Percentiles rank a stretch among this genome's conserved stretches.
These are phyloP conservation scores for Lycium ferocissimum DNA, from an alignment of 257 asterid genomes.

Conservation along the genomic window DNA sequence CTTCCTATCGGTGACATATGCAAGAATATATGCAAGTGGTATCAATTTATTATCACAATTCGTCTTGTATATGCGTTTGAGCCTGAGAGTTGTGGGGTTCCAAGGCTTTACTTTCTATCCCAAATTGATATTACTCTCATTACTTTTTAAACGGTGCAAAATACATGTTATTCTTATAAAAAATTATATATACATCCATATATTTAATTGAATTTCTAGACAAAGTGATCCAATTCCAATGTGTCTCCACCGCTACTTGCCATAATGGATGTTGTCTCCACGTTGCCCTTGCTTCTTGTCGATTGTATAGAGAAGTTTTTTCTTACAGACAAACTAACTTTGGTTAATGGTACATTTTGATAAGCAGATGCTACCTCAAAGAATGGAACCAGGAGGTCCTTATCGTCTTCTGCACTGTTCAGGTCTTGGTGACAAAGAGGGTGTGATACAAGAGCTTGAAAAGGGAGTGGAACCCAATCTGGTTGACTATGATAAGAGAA, in stretches of 20 bases:
- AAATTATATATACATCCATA: neutral
- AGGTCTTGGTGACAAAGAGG: conserved; percentile 63
- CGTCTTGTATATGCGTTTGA: neutral
- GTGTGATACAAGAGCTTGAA: conserved; percentile 59
- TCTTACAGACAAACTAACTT: neutral
- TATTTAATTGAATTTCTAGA: neutral
- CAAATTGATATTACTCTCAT: neutral
- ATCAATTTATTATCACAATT: neutral
- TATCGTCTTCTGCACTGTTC: conserved; percentile 71
- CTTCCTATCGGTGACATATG: neutral
- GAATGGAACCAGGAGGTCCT: conserved; percentile 52
- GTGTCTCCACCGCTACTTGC: neutral
- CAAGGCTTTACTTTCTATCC: neutral
- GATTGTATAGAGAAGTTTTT: conserved; percentile 15
- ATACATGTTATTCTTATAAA: neutral
- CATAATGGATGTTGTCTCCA: conserved; percentile 1
- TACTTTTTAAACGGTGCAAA: neutral
- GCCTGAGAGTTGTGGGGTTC: neutral
- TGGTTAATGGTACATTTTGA: neutral
- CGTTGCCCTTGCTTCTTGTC: neutral
- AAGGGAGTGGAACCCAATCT: conserved; percentile 61
- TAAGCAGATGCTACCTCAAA: conserved; percentile 43
- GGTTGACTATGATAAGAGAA: conserved; percentile 68
- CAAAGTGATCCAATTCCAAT: neutral
- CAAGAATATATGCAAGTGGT: neutral